Evolutionary conservation across 345 rosid species (phyloP), one percentile per base, ranked within the genome.

Genomic region (Salix arbutifolia): DNA sequence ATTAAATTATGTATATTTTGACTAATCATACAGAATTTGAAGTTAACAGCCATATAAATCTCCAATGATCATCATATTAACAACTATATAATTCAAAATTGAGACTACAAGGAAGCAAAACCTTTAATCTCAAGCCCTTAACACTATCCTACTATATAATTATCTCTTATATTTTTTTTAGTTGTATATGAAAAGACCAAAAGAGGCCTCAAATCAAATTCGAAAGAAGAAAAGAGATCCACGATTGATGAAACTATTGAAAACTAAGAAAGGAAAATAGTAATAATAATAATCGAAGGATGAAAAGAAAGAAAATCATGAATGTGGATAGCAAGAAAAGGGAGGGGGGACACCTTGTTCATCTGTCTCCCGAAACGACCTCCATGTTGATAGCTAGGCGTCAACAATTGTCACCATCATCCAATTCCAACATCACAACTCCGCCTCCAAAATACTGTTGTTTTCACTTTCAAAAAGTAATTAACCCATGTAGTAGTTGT

Each of bases 311-410:
- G 9, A 42, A 78, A 67, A 60, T 28, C 26, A 35, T 9, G 71
- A 5, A 42, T 26, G 65, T 77, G 28, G 8, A 18, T 58, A 28
- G 65, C 65, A 23, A 26, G 23, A 31, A 8, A 35, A 76, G 38
- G 76, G 77, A 69, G 52, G 79, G 65, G 61, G 72, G 40, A 65
- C 31, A 42, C 67, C 82, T 80, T 78, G 87, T 81, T 79, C 78
- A 30, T 75, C 56, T 89, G 90, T 84, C 87, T 74, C 84, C 87
- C 66, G 75, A 52, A 40, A 79, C n/a, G 74, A 80, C 71, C 31
- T 72, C 77, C 90, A 81, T 69, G 52, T 66, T 52, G 82, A 83
- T 81, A 52, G 78, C 73, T 77, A 61, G 56, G 33, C 64, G 21
- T 26, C 30, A 31, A 70, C 26, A 76, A 48, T 40, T n/a, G 74